These are phyloP conservation scores for Calycina marina DNA, from an alignment of 2,329 filamentous ascomycete species.

Conservation along the genomic window DNA sequence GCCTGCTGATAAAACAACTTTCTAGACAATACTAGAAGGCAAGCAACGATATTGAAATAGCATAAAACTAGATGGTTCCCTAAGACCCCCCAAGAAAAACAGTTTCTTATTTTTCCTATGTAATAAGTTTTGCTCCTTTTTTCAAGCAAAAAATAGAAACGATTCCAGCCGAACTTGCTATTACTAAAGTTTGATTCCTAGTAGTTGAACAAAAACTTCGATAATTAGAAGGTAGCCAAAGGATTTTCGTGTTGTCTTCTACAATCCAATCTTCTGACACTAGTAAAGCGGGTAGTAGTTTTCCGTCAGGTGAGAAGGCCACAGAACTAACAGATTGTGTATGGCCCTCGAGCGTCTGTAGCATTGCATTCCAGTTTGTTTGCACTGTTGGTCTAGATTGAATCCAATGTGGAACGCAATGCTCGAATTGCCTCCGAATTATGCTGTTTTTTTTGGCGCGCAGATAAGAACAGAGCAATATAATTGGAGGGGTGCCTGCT, in stretches of 20 bases:
- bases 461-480: conserved; percentile 17
- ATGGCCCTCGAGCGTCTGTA: conserved; percentile 4
- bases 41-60: not conserved
- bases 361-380: conserved; percentile 1
- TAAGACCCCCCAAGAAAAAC: not conserved
- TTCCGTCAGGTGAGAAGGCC: not conserved
- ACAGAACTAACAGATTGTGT: not conserved
- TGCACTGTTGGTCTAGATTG: not conserved
- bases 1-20: no score
- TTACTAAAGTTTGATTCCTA: conserved; percentile 3
- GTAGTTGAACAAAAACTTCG: conserved; percentile 2
- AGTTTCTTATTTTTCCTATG: conserved; percentile 1
- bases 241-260: conserved; percentile 1
- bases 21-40: not conserved
- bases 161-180: conserved; percentile 5
- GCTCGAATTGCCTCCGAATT: not conserved
- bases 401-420: not conserved
- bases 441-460: conserved; percentile 11
- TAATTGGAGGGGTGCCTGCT: conserved; percentile 13
- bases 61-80: not conserved
- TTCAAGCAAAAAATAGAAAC: conserved; percentile 3
- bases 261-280: conserved; percentile 3
- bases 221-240: conserved; percentile 7
- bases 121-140: conserved; percentile 5
- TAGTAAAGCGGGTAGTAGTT: conserved; percentile 2